Conservation (phyloP, 2,329 filamentous ascomycete species). For the Penicillium hordei region DNA sequence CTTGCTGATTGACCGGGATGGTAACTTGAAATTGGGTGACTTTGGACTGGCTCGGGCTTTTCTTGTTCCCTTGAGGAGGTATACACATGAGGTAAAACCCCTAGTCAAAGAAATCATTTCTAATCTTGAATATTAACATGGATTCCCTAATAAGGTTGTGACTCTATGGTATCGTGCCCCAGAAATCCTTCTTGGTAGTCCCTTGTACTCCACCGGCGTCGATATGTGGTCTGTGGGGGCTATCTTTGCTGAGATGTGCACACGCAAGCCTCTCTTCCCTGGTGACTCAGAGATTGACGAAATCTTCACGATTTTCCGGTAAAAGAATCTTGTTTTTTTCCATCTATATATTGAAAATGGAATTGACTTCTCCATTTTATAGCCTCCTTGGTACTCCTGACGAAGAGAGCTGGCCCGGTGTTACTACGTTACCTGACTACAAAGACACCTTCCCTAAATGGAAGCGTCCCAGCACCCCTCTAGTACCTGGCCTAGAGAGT, state of each 20-base stretch:
- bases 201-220: constrained; percentile 89
- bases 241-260: constrained; percentile 97
- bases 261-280: constrained; percentile 85
- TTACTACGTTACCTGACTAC: constrained; percentile 90
- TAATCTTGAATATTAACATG: background rate
- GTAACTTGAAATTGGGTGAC: constrained; percentile 86
- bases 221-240: constrained; percentile 96
- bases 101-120: background rate
- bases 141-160: constrained; percentile 60
- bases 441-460: constrained; percentile 91
- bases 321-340: constrained; percentile 29
- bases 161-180: constrained; percentile 91
- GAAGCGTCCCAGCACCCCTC: constrained; percentile 66
- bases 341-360: constrained; percentile 32
- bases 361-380: background rate
- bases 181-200: constrained; percentile 84
- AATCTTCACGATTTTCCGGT: constrained; percentile 94
- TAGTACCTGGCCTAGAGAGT: constrained; percentile 73
- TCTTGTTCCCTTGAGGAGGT: constrained; percentile 84
- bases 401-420: constrained; percentile 81
- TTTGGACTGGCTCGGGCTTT: constrained; percentile 88
- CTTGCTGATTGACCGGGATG: constrained; percentile 78
- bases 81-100: constrained; percentile 73
- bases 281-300: constrained; percentile 92
- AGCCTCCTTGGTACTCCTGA: constrained; percentile 76